A percentile compares a stretch with the other conserved stretches of the same genome.
These are phyloP conservation scores for Basidiobolus heterosporus DNA, from an alignment of 371 early-diverging fungal genomes.

Conservation along the genomic window DNA sequence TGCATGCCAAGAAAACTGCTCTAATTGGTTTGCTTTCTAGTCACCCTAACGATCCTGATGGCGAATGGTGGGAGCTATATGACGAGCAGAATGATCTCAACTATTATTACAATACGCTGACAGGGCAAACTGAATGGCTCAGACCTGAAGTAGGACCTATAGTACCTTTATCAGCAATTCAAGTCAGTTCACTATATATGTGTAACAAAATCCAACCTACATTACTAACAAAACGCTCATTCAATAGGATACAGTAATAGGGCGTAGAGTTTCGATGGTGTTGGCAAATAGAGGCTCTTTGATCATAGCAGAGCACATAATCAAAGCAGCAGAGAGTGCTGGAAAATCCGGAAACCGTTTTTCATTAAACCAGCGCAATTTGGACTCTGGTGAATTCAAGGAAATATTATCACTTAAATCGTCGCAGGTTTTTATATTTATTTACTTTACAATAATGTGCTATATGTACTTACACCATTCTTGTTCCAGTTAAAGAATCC, in stretches of 20 bases:
- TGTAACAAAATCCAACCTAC: neutral
- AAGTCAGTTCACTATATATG: constrained; percentile 11
- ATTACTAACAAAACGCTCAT: neutral
- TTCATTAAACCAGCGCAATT: too few species aligned
- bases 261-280: neutral
- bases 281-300: too few species aligned
- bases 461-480: too few species aligned
- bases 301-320: too few species aligned
- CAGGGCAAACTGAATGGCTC: constrained; percentile 73
- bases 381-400: too few species aligned
- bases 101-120: constrained; percentile 77
- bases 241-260: neutral
- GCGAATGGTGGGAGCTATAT: constrained; percentile 90
- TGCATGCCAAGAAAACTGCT: neutral
- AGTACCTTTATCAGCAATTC: constrained; percentile 57
- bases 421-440: too few species aligned
- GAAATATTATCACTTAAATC: too few species aligned
- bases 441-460: too few species aligned
- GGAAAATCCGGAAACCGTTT: too few species aligned
- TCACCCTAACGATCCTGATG: constrained; percentile 36
- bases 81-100: constrained; percentile 65
- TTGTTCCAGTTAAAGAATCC: too few species aligned
- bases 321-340: too few species aligned
- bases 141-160: constrained; percentile 54
- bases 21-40: constrained; percentile 12